Evolutionary conservation across 805 yeast species (phyloP).

Genomic region (Candida endomychidarum): DNA sequence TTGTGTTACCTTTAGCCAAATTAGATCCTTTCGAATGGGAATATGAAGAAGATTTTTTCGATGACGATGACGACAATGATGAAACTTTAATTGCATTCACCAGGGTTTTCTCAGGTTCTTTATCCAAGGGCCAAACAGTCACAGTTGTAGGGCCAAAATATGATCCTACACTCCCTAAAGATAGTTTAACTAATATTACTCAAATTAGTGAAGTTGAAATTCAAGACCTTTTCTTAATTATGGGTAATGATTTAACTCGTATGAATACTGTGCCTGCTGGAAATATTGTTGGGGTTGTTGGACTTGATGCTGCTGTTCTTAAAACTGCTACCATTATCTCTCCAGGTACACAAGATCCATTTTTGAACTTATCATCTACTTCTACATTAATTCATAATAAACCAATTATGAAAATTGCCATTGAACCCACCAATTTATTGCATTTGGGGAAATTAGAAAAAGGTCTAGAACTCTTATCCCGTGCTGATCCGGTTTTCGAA

Average conservation of each 20-base stretch:
- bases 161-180: slow-evolving; percentile 53
- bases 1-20: slow-evolving; percentile 24
- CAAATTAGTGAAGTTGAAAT: slow-evolving; percentile 61
- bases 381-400: slow-evolving; percentile 55
- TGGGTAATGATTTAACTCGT: slow-evolving; percentile 89
- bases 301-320: slow-evolving; percentile 76
- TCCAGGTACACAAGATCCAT: slow-evolving; percentile 59
- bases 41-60: slow-evolving; percentile 49
- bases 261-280: slow-evolving; percentile 89
- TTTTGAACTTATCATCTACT: slow-evolving; percentile 58
- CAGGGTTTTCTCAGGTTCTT: slow-evolving; percentile 82
- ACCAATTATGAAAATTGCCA: slow-evolving; percentile 91
- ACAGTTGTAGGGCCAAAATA: slow-evolving; percentile 85
- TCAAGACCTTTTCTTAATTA: slow-evolving; percentile 71
- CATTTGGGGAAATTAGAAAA: slow-evolving; percentile 71
- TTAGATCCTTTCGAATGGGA: slow-evolving; percentile 45
- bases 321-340: slow-evolving; percentile 80
- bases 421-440: slow-evolving; percentile 90
- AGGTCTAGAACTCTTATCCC: slow-evolving; percentile 76
- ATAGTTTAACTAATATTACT: slow-evolving; percentile 38
- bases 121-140: slow-evolving; percentile 71
- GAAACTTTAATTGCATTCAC: slow-evolving; percentile 87
- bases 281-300: slow-evolving; percentile 90
- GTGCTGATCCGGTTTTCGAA: slow-evolving; percentile 94
- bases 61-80: slow-evolving; percentile 42